Conservation (phyloP, 129 eudicot species). For the Pulicaria dysenterica region DNA sequence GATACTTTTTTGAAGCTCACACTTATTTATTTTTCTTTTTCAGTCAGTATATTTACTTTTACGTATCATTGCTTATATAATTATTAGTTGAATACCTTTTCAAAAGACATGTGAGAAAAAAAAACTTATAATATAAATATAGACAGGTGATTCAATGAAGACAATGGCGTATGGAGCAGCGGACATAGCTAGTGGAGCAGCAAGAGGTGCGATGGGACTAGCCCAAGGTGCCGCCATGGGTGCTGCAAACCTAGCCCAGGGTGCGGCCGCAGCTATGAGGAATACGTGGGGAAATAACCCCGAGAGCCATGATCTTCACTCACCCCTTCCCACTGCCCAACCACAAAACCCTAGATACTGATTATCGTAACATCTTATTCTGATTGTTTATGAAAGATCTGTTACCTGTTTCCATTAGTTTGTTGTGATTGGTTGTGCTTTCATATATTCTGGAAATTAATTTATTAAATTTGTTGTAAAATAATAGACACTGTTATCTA, state of each 20-base stretch:
- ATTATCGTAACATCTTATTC: neutral
- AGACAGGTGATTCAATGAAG: constrained; percentile 69
- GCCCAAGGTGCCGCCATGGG: constrained; percentile 72
- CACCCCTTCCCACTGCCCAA: constrained; percentile 29
- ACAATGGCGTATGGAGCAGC: constrained; percentile 71
- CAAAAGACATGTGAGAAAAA: neutral
- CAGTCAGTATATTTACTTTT: too few relatives aligned
- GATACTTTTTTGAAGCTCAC: too few relatives aligned
- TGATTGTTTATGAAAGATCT: neutral
- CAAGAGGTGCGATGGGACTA: constrained; percentile 53
- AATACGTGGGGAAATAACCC: constrained; percentile 45
- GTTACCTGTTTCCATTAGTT: neutral
- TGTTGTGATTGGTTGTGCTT: neutral
- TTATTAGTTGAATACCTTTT: too few relatives aligned
- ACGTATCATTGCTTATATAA: too few relatives aligned
- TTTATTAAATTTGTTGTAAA: neutral
- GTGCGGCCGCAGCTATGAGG: constrained; percentile 62
- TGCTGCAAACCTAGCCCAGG: constrained; percentile 63
- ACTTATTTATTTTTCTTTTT: too few relatives aligned
- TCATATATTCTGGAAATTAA: neutral
- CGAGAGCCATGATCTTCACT: constrained; percentile 34
- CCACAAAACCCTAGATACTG: constrained; percentile 35
- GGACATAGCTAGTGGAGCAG: constrained; percentile 59
- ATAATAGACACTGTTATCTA: neutral
- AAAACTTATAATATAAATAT: neutral